Percentiles rank a stretch among this genome's conserved stretches.
phyloP scores from a whole-genome alignment of 2,329 filamentous ascomycete species.

The Dothistroma pini region DNA sequence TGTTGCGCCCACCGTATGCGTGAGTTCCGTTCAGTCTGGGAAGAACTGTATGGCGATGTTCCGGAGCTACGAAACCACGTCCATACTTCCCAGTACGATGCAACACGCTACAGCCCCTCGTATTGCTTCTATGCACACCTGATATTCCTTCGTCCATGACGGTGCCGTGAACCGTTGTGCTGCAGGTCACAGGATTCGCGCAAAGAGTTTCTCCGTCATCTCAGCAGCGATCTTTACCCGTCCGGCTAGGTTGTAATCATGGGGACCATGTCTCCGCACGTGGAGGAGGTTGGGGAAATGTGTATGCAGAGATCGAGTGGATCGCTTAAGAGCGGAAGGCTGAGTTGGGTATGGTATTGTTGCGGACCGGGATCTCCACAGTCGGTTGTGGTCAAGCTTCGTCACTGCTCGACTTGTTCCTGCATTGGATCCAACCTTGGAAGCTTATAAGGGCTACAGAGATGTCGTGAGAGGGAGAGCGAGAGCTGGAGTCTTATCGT shows the following conservation, averaged over 20 bases:
- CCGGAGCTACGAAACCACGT: background rate
- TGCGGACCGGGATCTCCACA: background rate
- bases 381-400: background rate
- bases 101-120: background rate
- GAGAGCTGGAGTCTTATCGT: background rate
- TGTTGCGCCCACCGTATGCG: background rate
- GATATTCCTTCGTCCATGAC: background rate
- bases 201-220: conserved; percentile 15
- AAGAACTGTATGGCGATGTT: background rate
- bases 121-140: background rate
- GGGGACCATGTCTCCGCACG: conserved; percentile 10
- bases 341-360: background rate
- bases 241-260: conserved; percentile 5
- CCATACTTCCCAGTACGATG: background rate
- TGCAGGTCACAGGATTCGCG: conserved; percentile 16
- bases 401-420: background rate
- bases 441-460: background rate
- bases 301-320: too few species aligned
- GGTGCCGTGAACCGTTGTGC: conserved; percentile 9
- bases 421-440: conserved; percentile 9
- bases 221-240: conserved; percentile 14
- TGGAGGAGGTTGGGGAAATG: conserved; percentile 5
- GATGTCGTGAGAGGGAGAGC: background rate
- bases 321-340: background rate
- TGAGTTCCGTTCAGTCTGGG: background rate